Conservation (phyloP, 805 yeast genomes). For the Candida broadrunensis region DNA sequence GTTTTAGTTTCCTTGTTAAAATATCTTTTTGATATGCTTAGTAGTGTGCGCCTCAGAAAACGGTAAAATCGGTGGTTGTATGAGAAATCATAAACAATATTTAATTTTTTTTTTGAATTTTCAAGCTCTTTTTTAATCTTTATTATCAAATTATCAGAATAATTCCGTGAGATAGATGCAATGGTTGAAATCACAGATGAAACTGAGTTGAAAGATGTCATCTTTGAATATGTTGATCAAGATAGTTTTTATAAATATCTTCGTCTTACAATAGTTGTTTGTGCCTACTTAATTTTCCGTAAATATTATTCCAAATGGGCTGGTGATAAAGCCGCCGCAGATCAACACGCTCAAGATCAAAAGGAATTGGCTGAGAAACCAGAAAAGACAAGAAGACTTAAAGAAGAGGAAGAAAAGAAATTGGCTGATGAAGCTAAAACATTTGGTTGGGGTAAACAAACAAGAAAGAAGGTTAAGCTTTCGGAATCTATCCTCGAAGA, state of each 20-base stretch:
- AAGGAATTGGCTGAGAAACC: constrained; percentile 37
- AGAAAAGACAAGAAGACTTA: constrained; percentile 31
- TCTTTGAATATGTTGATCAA: constrained; percentile 34
- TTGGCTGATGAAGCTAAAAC: constrained; percentile 39
- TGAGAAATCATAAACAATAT: too few relatives aligned
- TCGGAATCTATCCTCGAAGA: constrained; percentile 56
- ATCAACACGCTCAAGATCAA: constrained; percentile 46
- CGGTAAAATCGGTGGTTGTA: too few relatives aligned
- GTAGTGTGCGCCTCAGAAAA: too few relatives aligned
- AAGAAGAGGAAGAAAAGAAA: constrained; percentile 25
- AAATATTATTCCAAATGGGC: constrained; percentile 55
- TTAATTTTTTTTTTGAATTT: too few relatives aligned
- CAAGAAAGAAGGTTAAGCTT: constrained; percentile 56
- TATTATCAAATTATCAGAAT: too few relatives aligned
- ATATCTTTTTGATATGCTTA: too few relatives aligned
- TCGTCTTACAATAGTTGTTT: constrained; percentile 49
- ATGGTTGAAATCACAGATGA: constrained; percentile 18
- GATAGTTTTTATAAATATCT: constrained; percentile 45
- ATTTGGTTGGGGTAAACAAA: constrained; percentile 82
- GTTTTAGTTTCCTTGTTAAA: too few relatives aligned
- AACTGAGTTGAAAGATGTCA: constrained; percentile 7
- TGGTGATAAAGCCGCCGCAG: constrained; percentile 49
- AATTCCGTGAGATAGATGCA: too few relatives aligned
- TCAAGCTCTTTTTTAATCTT: too few relatives aligned
- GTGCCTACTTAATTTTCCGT: constrained; percentile 62